Conservation (phyloP, 345 rosid species). For the Eucalyptus paniculata region DNA sequence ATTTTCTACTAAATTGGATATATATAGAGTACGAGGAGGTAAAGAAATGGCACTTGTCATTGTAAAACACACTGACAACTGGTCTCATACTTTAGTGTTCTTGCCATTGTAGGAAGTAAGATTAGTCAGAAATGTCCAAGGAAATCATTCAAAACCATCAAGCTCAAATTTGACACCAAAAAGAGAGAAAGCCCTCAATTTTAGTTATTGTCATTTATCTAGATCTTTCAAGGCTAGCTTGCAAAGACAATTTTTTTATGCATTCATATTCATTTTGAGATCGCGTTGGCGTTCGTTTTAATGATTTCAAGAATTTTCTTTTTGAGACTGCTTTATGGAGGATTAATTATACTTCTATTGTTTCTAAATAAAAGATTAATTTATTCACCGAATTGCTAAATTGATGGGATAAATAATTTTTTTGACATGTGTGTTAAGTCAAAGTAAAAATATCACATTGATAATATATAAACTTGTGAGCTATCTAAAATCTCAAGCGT, state of each 20-base stretch:
- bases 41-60: background rate
- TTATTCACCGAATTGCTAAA: background rate
- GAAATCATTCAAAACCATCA: background rate
- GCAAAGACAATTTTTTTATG: background rate
- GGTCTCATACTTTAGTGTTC: background rate
- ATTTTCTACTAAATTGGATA: background rate
- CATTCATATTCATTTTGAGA: background rate
- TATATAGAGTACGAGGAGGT: background rate
- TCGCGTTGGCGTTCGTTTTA: fast-evolving
- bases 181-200: background rate
- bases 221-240: background rate
- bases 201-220: background rate
- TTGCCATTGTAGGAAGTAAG: background rate
- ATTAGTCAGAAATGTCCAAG: background rate
- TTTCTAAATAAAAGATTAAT: background rate
- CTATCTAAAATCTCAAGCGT: background rate
- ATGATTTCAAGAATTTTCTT: background rate
- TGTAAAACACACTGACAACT: too few species aligned
- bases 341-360: background rate
- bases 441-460: background rate
- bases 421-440: fast-evolving
- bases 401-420: background rate
- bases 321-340: background rate
- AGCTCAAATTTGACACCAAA: background rate
- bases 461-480: background rate